Evolutionary conservation across 331 rosid genomes (phyloP), one percentile per base, ranked within the genome.

Genomic region (Malus hybrid): DNA sequence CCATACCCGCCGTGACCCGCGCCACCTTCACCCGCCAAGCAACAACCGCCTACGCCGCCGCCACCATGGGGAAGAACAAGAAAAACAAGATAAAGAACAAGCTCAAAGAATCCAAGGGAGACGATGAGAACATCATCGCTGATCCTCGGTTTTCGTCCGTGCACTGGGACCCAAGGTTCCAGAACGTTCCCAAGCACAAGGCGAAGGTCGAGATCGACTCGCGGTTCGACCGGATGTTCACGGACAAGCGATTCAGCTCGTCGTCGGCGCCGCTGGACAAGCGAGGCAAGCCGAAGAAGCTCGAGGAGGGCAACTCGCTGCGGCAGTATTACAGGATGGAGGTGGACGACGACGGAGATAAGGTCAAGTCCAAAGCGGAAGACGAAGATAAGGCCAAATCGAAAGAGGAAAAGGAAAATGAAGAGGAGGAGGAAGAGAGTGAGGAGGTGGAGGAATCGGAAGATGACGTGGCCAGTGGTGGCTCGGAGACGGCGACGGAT

Each of bases 91-190:
- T 34, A 60, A 30, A n/a, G 33, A 33, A n/a, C 36, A 60, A 60
- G 29, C 26, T 11, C 29, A 28, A 42, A 26, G 71, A 65, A 22
- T 58, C 29, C 52, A 77, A 36, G 16, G 77, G 50, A 36, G 70
- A 48, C 6, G 66, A 60, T 5, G 63, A 32, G 22, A 87, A 74
- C 24, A 57, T 84, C 62, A 86, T 91, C 80, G 80, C 82, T 0
- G 98, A 93, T 70, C 68, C 90, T 62, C 88, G 97, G 26, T 93
- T 87, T 76, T 63, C 90, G 13, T 73, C 74, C 13, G 74, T 85
- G 34, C 97, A 91, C 77, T 89, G 91, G 7, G 97, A 93, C 82
- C 98, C 98, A 28, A 83, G 97, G 30, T 93, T 93, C 81, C 88
- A 86, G 18, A 89, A 88, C 33, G 89, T 80, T 28, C 94, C 93